Base-by-base conservation (phyloP, 495 filamentous ascomycete genomes). In the Geopyxis carbonaria region DNA sequence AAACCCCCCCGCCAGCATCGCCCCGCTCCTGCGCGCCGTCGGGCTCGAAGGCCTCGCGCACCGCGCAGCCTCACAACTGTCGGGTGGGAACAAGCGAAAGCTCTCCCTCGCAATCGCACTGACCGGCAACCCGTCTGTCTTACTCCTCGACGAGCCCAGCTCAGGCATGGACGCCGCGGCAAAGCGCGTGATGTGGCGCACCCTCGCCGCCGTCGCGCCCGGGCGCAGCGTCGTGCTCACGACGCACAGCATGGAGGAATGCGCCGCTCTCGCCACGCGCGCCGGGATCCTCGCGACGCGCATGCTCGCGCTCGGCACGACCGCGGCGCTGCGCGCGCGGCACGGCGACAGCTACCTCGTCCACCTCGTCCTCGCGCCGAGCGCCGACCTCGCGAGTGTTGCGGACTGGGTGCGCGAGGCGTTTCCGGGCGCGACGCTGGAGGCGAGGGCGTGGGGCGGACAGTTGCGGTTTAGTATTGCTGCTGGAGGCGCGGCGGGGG, bases 211-310 rank as follows among this genome's bases (percentile, higher is more conserved):
- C 0, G 66, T 78, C 19, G 68, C 65, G 0, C 58, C 61, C 0
- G 76, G 75, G 3, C 61, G 77, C 1, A 68, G 65, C 1, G 62
- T 82, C n/a, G 59, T 81, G 0, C 58, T 81, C 5, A 81, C 76
- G n/a, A 85, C 79, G 6, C 79, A 85, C 48, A 68, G 62, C 24
- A 83, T 85, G 79, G 79, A 85, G 51, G 79, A 85, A 53, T 79
- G 79, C 11, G 75, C 80, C 42, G 76, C 77, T 3, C 61, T 85
- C 7, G 78, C 78, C 0, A 63, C 69, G 40, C 64, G 75, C 8
- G 78, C 73, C 0, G 79, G 76, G 4, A 80, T 85, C 42, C 61
- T 85, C 41, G 75, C 76, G n/a, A 66, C 63, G 45, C 50, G 66
- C 2, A 80, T 85, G 75, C 61, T 85, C 0, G 76, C 78, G 7